A percentile compares a stretch with the other conserved stretches of the same genome.
Evolutionary conservation across 352 stramenopile genomes (phyloP).

Genomic region (Pythium chondricola): DNA sequence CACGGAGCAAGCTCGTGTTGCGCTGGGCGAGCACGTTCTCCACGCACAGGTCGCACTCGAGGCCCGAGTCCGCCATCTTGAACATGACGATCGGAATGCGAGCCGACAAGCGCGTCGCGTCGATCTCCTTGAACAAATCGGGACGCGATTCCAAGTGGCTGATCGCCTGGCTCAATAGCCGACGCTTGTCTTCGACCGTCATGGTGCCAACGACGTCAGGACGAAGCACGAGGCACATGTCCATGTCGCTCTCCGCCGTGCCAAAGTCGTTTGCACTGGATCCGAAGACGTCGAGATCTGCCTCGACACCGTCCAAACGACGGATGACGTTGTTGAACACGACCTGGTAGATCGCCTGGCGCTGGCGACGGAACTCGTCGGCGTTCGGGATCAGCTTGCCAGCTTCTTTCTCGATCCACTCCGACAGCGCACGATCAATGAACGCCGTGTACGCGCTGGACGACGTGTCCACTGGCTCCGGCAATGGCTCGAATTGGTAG

Average conservation of each 20-base stretch:
- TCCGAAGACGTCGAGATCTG: slow-evolving; percentile 89
- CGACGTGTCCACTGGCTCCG: slow-evolving; percentile 18
- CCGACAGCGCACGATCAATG: slow-evolving; percentile 32
- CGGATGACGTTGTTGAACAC: slow-evolving; percentile 53
- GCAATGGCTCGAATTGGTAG: slow-evolving; percentile 46
- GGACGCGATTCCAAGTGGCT: slow-evolving; percentile 41
- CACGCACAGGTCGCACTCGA: slow-evolving; percentile 84
- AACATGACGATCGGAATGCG: slow-evolving; percentile 99
- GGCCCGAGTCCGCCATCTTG: slow-evolving; percentile 64
- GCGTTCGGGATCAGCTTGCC: slow-evolving; percentile 55
- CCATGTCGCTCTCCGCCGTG: slow-evolving; percentile 87
- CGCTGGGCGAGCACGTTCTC: slow-evolving; percentile 96
- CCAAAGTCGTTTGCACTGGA: slow-evolving; percentile 97
- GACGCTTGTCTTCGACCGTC: slow-evolving; percentile 60
- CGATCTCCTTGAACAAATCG: slow-evolving; percentile 61
- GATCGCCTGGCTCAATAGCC: slow-evolving; percentile 57
- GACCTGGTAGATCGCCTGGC: slow-evolving; percentile 65
- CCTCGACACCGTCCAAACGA: slow-evolving; percentile 29
- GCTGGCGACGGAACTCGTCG: slow-evolving; percentile 43
- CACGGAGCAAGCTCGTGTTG: slow-evolving; percentile 94
- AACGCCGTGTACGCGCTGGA: slow-evolving; percentile 34
- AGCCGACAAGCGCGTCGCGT: slow-evolving; percentile 86
- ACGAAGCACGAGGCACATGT: slow-evolving; percentile 88
- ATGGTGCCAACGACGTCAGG: slow-evolving; percentile 13
- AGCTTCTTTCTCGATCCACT: slow-evolving; percentile 45